A percentile compares a stretch with the other conserved stretches of the same genome.
Conservation (phyloP, 768 basidiomycete genomes). For the Mycena chlorophos region DNA sequence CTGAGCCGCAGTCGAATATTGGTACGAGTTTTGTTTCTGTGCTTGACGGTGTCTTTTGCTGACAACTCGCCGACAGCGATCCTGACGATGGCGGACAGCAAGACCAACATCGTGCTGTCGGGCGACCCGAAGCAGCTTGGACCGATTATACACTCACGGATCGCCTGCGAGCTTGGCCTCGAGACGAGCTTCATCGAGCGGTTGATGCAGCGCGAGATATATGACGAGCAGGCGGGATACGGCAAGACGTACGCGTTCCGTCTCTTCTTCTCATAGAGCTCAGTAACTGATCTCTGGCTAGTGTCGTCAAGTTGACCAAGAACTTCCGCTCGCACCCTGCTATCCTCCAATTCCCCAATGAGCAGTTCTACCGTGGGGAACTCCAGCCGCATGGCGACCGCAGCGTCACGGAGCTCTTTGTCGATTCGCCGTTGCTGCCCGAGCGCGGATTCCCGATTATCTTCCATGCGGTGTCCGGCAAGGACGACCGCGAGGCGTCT, state of each 20-base stretch:
- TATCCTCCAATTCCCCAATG: conserved; percentile 63
- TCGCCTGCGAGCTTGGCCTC: conserved; percentile 58
- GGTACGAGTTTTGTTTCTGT: conserved; percentile 1
- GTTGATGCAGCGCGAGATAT: conserved; percentile 49
- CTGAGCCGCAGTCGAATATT: conserved; percentile 66
- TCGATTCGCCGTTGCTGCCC: conserved; percentile 43
- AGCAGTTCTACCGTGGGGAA: conserved; percentile 57
- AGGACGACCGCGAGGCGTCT: conserved; percentile 63
- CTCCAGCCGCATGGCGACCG: conserved; percentile 49
- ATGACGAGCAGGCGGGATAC: conserved; percentile 34
- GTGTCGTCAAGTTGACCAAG: conserved; percentile 61
- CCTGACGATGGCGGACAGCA: conserved; percentile 54
- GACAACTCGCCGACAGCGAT: too few relatives aligned
- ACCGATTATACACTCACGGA: conserved; percentile 59
- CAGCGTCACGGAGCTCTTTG: conserved; percentile 39
- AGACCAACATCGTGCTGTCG: conserved; percentile 60
- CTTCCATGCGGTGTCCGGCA: conserved; percentile 60
- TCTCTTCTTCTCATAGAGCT: too few relatives aligned
- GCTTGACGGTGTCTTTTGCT: not conserved
- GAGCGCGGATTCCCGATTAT: conserved; percentile 56
- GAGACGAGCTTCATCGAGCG: conserved; percentile 64
- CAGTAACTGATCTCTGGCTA: too few relatives aligned
- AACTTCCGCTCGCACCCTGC: conserved; percentile 66
- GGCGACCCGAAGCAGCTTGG: conserved; percentile 76
- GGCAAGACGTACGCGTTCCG: conserved; percentile 21